Evolutionary conservation across 441 rosid species (phyloP).

Genomic region (Euphorbia schlechtendalii): DNA sequence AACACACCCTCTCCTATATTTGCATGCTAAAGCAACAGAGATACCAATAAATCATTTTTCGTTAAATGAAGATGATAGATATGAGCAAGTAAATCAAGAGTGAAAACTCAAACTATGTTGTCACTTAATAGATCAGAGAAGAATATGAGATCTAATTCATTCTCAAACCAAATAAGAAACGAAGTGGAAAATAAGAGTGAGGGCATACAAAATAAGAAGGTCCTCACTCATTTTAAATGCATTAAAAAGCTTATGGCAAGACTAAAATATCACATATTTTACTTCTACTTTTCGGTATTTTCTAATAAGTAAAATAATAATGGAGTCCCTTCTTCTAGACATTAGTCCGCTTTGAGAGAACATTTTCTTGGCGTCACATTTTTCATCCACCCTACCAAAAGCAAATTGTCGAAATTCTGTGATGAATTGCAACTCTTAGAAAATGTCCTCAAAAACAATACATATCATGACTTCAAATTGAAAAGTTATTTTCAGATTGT

Average conservation of each 20-base stretch:
- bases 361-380: too few species aligned
- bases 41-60: neutral
- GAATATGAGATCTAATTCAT: neutral
- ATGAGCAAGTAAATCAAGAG: neutral
- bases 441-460: neutral
- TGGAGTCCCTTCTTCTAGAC: too few species aligned
- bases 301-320: too few species aligned
- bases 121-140: neutral
- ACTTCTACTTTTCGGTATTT: neutral
- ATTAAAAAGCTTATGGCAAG: neutral
- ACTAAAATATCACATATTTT: neutral
- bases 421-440: too few species aligned
- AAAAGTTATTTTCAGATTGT: neutral
- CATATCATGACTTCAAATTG: neutral
- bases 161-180: neutral
- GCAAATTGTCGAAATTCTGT: too few species aligned
- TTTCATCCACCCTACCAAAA: too few species aligned
- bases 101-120: neutral
- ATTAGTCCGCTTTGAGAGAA: too few species aligned
- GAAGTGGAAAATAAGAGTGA: neutral
- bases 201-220: neutral
- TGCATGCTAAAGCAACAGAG: too few species aligned
- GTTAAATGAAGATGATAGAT: too few species aligned
- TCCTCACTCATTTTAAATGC: neutral
- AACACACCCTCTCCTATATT: neutral